Base-by-base conservation (phyloP, 352 stramenopile species). In the Albugo candida region DNA sequence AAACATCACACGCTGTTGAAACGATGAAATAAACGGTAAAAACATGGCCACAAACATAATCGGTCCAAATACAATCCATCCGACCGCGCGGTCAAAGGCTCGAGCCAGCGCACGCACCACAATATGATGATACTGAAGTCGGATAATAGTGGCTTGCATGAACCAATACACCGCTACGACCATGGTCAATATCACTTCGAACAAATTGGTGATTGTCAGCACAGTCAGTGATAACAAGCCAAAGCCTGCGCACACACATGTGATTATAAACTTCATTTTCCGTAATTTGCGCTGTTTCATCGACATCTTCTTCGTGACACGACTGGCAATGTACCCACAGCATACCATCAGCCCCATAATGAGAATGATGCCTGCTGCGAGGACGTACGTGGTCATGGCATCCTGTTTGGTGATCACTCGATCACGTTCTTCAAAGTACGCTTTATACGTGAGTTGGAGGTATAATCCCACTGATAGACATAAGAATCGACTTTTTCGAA, bases 401-500 rank as follows among this genome's bases (percentile, higher is more conserved):
- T 57, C 53, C 20, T 55, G 37, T 38, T 53, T 57, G 11, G 54
- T 20, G 6, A 59, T 48, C 16, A 36, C 47, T 24, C 54, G 38
- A 36, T 59, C 52, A 12, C 45, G 48, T 1, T 13, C 27, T 5
- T 34, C 36, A 49, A 64, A 65, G 47, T 58, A 60, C 0, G 47
- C 45, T 18, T 63, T 57, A 54, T 63, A 65, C 38, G 72, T 72
- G 45, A 85, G 61, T 47, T 85, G 78, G 40, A 89, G 49, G 52
- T 89, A 89, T 47, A 89, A 74, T 19, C 71, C 71, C 18, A 83
- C 53, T 6, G 79, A 70, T 36, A 92, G 31, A 1, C 67, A 43
- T 13, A 92, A 36, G 63, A 92, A 92, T 40, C 79, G 71, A 31
- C 73, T 67, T 62, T 89, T 92, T 48, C 79, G 73, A 37, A 87